Conservation (phyloP, 2,329 filamentous ascomycete genomes). For the Trichoderma arundinaceum region DNA sequence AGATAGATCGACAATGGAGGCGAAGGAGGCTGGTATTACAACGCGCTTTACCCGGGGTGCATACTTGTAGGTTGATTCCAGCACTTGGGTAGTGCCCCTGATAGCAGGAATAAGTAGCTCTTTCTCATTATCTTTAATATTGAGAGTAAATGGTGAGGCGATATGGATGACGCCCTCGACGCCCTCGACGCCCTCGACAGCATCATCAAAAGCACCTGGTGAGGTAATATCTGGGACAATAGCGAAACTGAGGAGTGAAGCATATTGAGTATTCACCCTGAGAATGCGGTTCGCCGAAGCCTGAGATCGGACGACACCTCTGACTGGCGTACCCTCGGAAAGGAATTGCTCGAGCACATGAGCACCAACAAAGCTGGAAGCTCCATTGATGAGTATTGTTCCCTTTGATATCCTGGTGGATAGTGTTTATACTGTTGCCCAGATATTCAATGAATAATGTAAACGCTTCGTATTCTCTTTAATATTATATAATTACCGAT, state of each 20-base stretch:
- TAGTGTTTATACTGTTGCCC: neutral
- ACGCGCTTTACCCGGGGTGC: conserved; percentile 45
- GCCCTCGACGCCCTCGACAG: conserved; percentile 13
- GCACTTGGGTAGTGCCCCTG: conserved; percentile 13
- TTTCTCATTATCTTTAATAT: conserved; percentile 21
- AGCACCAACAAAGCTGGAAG: conserved; percentile 17
- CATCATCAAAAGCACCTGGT: conserved; percentile 14
- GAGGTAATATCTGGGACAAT: conserved; percentile 20
- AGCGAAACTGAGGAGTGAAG: conserved; percentile 14
- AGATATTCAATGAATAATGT: neutral
- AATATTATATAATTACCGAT: too few relatives aligned
- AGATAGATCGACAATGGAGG: conserved; percentile 46
- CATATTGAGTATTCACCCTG: conserved; percentile 5
- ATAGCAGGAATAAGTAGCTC: conserved; percentile 26
- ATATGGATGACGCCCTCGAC: conserved; percentile 22
- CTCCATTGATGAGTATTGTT: conserved; percentile 17
- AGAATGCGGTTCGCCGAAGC: conserved; percentile 23
- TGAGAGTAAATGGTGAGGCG: conserved; percentile 3
- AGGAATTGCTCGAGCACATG: conserved; percentile 26
- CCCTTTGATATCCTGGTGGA: conserved; percentile 6
- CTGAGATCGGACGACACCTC: conserved; percentile 25
- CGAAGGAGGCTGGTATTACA: conserved; percentile 55
- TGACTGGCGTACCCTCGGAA: conserved; percentile 16
- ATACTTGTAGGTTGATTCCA: conserved; percentile 14
- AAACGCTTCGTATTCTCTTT: neutral